These are phyloP conservation scores for Xanthoconium purpureum DNA, from an alignment of 768 basidiomycete species.

Conservation along the genomic window DNA sequence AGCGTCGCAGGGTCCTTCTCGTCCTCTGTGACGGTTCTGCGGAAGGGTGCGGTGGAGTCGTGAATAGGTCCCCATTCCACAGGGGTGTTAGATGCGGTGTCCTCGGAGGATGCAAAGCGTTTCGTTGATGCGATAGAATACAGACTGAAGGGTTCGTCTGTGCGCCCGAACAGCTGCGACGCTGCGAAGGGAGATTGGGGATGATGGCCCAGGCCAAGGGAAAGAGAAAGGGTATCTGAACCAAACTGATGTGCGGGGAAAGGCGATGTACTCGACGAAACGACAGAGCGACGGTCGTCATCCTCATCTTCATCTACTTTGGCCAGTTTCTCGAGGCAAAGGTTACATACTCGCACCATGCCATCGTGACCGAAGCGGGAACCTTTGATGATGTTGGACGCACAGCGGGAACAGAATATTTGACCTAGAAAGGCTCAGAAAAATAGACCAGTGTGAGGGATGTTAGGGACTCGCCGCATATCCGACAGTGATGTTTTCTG, in stretches of 20 bases:
- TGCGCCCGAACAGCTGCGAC: constrained; percentile 76
- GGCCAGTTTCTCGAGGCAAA: constrained; percentile 89
- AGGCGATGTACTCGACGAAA: constrained; percentile 65
- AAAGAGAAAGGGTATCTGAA: constrained; percentile 36
- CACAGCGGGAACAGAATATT: constrained; percentile 96
- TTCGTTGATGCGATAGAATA: constrained; percentile 82
- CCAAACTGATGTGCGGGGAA: constrained; percentile 80
- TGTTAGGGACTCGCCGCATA: constrained; percentile 65
- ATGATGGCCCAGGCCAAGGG: constrained; percentile 43
- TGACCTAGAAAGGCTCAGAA: constrained; percentile 56
- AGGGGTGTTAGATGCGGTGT: constrained; percentile 51
- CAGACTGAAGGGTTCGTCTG: constrained; percentile 74
- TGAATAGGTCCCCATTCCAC: constrained; percentile 46
- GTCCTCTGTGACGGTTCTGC: constrained; percentile 71
- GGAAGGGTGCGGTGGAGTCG: constrained; percentile 69
- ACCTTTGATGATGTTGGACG: constrained; percentile 95
- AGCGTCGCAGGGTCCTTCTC: constrained; percentile 57
- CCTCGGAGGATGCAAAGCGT: constrained; percentile 52
- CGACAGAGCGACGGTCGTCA: constrained; percentile 79
- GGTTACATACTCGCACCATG: constrained; percentile 93
- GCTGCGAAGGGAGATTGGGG: constrained; percentile 87
- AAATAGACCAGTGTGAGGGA: neutral
- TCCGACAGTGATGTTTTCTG: constrained; percentile 95
- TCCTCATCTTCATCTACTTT: constrained; percentile 88
- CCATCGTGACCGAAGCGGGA: constrained; percentile 90